Percentiles rank a stretch among this genome's conserved stretches.
Evolutionary conservation across 768 basidiomycete species (phyloP).

Genomic region (Rhizopogon sp.): DNA sequence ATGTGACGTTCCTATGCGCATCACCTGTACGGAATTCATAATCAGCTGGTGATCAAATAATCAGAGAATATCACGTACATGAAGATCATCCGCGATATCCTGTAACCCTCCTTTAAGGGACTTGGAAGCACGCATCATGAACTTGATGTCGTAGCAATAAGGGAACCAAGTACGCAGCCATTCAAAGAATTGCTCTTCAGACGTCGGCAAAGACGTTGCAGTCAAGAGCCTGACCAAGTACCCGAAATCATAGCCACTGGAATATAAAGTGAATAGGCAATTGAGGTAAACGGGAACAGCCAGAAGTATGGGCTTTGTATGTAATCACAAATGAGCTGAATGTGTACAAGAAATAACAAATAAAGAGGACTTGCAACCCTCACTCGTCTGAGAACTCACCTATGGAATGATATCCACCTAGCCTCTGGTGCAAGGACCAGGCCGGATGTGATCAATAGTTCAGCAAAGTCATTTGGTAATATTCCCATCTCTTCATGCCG

Average conservation of each 20-base stretch:
- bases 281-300: background rate
- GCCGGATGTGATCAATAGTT: slow-evolving; percentile 94
- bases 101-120: slow-evolving; percentile 83
- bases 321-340: background rate
- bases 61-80: slow-evolving; percentile 48
- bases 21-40: slow-evolving; percentile 47
- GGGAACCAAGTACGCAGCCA: slow-evolving; percentile 91
- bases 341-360: background rate
- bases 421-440: slow-evolving; percentile 85
- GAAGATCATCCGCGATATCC: slow-evolving; percentile 93
- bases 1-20: slow-evolving; percentile 86
- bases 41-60: background rate
- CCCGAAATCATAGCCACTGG: slow-evolving; percentile 97
- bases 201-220: slow-evolving; percentile 77
- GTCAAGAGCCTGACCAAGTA: slow-evolving; percentile 95
- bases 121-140: slow-evolving; percentile 86
- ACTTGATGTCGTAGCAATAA: slow-evolving; percentile 95
- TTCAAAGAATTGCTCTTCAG: slow-evolving; percentile 88
- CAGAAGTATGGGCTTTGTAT: background rate
- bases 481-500: slow-evolving; percentile 92
- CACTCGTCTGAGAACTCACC: slow-evolving; percentile 45
- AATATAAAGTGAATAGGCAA: background rate
- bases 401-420: slow-evolving; percentile 97
- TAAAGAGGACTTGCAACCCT: background rate
- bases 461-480: slow-evolving; percentile 89